These are phyloP conservation scores for Juglanconis oblonga DNA, from an alignment of 2,329 filamentous ascomycete genomes.

Conservation along the genomic window DNA sequence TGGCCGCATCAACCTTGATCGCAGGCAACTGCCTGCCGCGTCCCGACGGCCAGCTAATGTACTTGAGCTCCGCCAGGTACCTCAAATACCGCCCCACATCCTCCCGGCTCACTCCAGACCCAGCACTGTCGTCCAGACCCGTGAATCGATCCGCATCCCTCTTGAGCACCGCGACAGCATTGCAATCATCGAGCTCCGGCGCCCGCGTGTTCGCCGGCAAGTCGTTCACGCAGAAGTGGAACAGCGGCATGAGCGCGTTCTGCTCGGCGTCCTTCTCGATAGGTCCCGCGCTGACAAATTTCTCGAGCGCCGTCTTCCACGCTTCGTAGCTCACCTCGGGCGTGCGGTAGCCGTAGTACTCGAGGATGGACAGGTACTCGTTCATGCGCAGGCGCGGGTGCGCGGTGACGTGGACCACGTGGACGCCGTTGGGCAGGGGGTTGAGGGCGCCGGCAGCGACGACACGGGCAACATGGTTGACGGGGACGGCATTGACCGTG, in stretches of 20 bases:
- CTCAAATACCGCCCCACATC: conserved; percentile 62
- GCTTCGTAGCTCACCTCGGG: conserved; percentile 64
- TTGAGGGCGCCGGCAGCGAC: conserved; percentile 72
- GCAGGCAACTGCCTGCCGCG: conserved; percentile 31
- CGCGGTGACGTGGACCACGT: conserved; percentile 74
- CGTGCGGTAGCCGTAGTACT: conserved; percentile 70
- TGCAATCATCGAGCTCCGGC: conserved; percentile 70
- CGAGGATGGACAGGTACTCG: conserved; percentile 68
- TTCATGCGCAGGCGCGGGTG: conserved; percentile 78
- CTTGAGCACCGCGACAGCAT: conserved; percentile 63
- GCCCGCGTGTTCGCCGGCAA: conserved; percentile 68
- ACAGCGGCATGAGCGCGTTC: conserved; percentile 71
- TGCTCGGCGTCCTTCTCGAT: conserved; percentile 59
- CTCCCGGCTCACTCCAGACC: conserved; percentile 56
- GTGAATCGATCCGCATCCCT: conserved; percentile 60
- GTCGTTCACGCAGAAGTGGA: conserved; percentile 69
- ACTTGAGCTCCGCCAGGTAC: conserved; percentile 61
- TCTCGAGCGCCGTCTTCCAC: conserved; percentile 67
- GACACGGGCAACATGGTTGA: conserved; percentile 77
- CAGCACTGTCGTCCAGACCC: conserved; percentile 37
- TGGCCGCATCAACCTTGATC: conserved; percentile 27
- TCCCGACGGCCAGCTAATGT: conserved; percentile 49
- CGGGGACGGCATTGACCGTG: conserved; percentile 85
- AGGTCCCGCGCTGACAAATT: conserved; percentile 59
- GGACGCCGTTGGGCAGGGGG: conserved; percentile 45